Evolutionary conservation across 768 basidiomycete species (phyloP).

Genomic region (Tulasnella sp.): DNA sequence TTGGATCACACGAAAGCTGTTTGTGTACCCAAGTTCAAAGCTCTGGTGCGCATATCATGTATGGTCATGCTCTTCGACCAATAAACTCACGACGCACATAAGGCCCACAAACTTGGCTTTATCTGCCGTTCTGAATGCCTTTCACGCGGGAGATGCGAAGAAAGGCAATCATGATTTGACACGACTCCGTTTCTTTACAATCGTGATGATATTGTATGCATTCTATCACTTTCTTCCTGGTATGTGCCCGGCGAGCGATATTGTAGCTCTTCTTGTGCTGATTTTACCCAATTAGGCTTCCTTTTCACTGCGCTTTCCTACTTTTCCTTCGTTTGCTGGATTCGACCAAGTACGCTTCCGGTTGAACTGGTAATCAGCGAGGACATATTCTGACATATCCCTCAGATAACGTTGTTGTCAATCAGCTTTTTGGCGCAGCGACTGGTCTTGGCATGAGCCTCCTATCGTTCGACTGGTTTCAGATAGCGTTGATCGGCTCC

Average conservation of each 20-base stretch:
- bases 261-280: not conserved
- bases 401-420: slow-evolving; percentile 61
- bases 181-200: slow-evolving; percentile 72
- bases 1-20: slow-evolving; percentile 26
- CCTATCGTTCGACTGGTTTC: slow-evolving; percentile 87
- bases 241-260: slow-evolving; percentile 26
- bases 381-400: not conserved
- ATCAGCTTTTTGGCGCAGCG: slow-evolving; percentile 80
- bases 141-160: slow-evolving; percentile 87
- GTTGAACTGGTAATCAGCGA: not conserved
- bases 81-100: slow-evolving; percentile 65
- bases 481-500: slow-evolving; percentile 57
- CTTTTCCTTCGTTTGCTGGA: slow-evolving; percentile 93
- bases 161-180: slow-evolving; percentile 37
- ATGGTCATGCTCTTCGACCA: too few species aligned
- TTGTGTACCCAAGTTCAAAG: not conserved
- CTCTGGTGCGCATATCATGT: not conserved
- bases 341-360: slow-evolving; percentile 30
- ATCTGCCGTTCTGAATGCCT: slow-evolving; percentile 85
- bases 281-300: slow-evolving; percentile 48
- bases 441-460: slow-evolving; percentile 82
- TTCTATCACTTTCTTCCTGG: slow-evolving; percentile 88
- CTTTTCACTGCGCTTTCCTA: slow-evolving; percentile 78
- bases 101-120: slow-evolving; percentile 95
- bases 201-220: slow-evolving; percentile 46